Evolutionary conservation across 345 rosid genomes (phyloP), one percentile per base, ranked within the genome.

Genomic region (Syzygium grande): DNA sequence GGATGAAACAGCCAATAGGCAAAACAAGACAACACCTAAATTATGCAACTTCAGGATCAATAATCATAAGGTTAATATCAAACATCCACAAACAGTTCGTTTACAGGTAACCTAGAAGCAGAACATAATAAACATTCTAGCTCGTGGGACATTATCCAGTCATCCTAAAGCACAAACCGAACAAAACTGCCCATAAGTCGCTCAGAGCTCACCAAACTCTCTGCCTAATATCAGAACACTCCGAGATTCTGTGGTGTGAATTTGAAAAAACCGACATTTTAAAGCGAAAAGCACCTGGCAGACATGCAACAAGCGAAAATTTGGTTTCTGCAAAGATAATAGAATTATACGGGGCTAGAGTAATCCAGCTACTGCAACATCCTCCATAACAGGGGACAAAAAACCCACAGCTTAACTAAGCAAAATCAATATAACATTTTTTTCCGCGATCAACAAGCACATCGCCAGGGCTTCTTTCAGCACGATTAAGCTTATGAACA

Each of bases 221-320:
- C 2, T 34, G 0, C 25, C 25, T 34, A 17, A 73, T 0, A 73
- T 34, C 49, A 73, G 25, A 73, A 19, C 23, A 34, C 49, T 17
- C 23, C 4, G 12, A 16, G 23, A 65, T 65, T 65, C 0, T 30
- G 41, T 17, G 4, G 38, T 0, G 49, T 19, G 13, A 34, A 19
- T 6, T 73, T 73, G 49, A 4, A 73, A 73, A 73, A 34, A 73
- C 25, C 0, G 0, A 0, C 49, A 1, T 0, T 38, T 34, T 16
- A 19, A 73, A 38, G 80, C 9, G 0, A 73, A 34, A 73, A 34
- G 49, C 13, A 73, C 49, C 25, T 9, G 38, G 14, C 13, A 73
- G 5, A 73, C 80, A 22, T 17, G 25, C 25, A 19, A 19, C 0
- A 19, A 19, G 46, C 34, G 11, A 17, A 16, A 65, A 17, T 68